A percentile compares a stretch with the other conserved stretches of the same genome.
These are phyloP conservation scores for Suillus variegatus DNA, from an alignment of 768 basidiomycete species.

Conservation along the genomic window DNA sequence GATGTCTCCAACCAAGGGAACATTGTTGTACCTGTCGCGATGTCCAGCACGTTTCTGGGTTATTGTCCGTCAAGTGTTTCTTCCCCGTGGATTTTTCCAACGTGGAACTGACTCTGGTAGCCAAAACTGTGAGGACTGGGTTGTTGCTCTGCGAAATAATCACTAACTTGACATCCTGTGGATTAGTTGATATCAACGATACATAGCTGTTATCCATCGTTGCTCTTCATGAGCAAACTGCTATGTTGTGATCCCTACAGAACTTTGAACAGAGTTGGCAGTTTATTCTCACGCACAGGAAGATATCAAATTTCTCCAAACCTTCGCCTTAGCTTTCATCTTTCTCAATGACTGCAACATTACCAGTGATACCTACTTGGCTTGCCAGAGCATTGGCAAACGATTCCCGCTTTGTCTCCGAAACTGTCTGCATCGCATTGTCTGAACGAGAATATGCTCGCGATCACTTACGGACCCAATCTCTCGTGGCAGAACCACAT, in stretches of 20 bases:
- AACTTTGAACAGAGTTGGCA: not conserved
- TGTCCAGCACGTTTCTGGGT: conserved; percentile 83
- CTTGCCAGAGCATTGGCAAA: not conserved
- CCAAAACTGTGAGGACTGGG: conserved; percentile 9
- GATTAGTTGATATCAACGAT: conserved; percentile 19
- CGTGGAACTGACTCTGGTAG: conserved; percentile 72
- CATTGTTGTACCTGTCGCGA: conserved; percentile 62
- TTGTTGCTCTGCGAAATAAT: conserved; percentile 39
- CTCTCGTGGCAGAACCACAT: conserved; percentile 12
- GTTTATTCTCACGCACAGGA: conserved; percentile 3
- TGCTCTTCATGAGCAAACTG: conserved; percentile 4
- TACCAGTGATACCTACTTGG: not conserved
- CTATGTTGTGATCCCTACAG: not conserved
- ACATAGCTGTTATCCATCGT: conserved; percentile 24
- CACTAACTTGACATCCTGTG: conserved; percentile 35
- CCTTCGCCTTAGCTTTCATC: not conserved
- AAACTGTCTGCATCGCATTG: conserved; percentile 35
- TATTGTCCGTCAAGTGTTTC: conserved; percentile 68
- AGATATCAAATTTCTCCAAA: not conserved
- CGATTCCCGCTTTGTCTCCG: not conserved
- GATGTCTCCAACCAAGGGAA: conserved; percentile 4
- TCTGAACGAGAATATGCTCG: conserved; percentile 40
- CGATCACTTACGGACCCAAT: conserved; percentile 30
- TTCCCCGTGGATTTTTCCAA: conserved; percentile 74
- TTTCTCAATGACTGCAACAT: not conserved